Percentiles rank a stretch among this genome's conserved stretches.
phyloP scores from a whole-genome alignment of 2,329 filamentous ascomycete genomes.

The Xylaria sp. region DNA sequence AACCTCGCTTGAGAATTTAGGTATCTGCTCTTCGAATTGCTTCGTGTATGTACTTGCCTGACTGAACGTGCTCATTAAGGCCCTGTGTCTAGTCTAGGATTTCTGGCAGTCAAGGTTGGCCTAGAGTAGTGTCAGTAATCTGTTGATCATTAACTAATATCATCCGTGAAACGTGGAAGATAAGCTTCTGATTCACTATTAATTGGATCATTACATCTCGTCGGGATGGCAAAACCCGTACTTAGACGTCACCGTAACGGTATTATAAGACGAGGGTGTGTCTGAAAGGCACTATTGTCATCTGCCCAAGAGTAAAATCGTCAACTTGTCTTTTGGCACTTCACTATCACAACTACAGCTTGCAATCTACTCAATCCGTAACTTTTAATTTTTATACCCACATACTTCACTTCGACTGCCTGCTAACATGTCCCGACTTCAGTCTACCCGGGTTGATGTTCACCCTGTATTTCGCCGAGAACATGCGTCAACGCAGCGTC shows the following conservation, averaged over 20 bases:
- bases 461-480: neutral
- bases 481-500: neutral
- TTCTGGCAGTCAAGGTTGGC: neutral
- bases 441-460: neutral
- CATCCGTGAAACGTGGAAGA: neutral
- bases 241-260: neutral
- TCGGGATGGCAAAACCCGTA: neutral
- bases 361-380: neutral
- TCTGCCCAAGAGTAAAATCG: neutral
- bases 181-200: neutral
- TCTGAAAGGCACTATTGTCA: neutral
- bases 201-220: neutral
- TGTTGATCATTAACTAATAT: slow-evolving; percentile 1
- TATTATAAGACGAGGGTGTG: neutral
- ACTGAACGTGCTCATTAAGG: neutral
- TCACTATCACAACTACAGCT: neutral
- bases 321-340: neutral
- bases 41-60: neutral
- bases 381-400: neutral
- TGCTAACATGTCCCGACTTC: neutral
- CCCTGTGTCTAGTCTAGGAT: neutral
- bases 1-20: neutral
- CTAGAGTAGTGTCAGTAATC: neutral
- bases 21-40: neutral
- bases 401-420: neutral